Base-by-base conservation (phyloP, 306 rosid species). In the Vigna mungo region DNA sequence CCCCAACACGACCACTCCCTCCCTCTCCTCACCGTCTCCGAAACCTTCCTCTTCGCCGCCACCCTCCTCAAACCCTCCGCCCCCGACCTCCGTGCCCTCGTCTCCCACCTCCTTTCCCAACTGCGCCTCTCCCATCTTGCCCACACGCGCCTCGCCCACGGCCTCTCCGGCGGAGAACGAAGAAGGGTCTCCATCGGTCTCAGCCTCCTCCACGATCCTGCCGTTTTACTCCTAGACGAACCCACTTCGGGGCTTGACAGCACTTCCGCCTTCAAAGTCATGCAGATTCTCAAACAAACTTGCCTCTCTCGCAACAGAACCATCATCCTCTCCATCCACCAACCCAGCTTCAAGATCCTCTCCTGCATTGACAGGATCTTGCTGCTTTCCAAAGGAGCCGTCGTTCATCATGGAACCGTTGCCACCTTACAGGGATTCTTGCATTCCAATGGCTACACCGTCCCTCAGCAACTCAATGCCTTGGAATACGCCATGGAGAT, bases 191-290 rank as follows among this genome's bases (percentile, higher is more conserved):
- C 96, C 0, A 92, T 94, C 2, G 98, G 97, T 1, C 80, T 94
- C 1, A 82, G 92, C 55, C 97, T 94, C 17, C 97, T 94, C 25
- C 98, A 92, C 61, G 98, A 92, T 48, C 98, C 98, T 0, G 86
- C 92, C 0, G 87, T 94, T 3, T 39, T 94, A 13, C 90, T 94
- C 9, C 93, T 94, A 0, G 98, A 94, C 65, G 98, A 94, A 59
- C 98, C 98, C n/a, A 94, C 98, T 39, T 92, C 98, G 7, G 95
- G 98, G 0, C 97, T 94, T 7, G 97, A 94, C 62, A 90, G 96
- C 32, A 82, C 91, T 0, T 88, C 93, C 1, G 95, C 98, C 10
- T 92, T 86, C 83, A 92, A 92, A 47, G 89, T 94, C 36, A 88
- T 94, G 84, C 97, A 89, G 25, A 89, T 89, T 12, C 88, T 95